Evolutionary conservation across 2,329 filamentous ascomycete species (phyloP), one percentile per base, ranked within the genome.

Genomic region (Neodidymelliopsis sp.): DNA sequence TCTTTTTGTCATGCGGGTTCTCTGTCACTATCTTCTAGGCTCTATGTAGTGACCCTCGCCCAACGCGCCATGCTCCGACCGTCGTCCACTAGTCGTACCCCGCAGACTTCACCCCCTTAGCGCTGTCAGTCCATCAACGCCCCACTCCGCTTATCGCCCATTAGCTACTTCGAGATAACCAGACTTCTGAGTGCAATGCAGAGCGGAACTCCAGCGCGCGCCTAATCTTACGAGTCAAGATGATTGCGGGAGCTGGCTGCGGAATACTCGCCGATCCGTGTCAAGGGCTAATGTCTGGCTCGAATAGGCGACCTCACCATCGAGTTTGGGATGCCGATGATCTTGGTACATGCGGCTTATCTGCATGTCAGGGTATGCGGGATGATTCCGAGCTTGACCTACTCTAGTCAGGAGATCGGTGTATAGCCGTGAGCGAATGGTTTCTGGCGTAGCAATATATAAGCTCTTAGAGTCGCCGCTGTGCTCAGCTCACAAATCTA

Each of bases 31-130:
- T n/a, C n/a, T n/a, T n/a, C n/a, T n/a, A n/a, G n/a, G n/a, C n/a
- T n/a, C n/a, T n/a, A n/a, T n/a, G n/a, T n/a, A n/a, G n/a, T n/a
- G n/a, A n/a, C n/a, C n/a, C n/a, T n/a, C n/a, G n/a, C n/a, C n/a
- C n/a, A n/a, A n/a, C n/a, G n/a, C n/a, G n/a, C n/a, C n/a, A n/a
- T n/a, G n/a, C n/a, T n/a, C n/a, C n/a, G n/a, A n/a, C n/a, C n/a
- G n/a, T n/a, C n/a, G n/a, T n/a, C n/a, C n/a, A n/a, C 15, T 36
- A 49, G 31, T 23, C 31, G n/a, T 43, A 42, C 34, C 39, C 33
- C 46, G 39, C 38, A 43, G 7, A 28, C 7, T 6, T 11, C 18
- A 7, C 24, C 28, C 23, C 30, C n/a, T n/a, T 41, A 48, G 35
- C 13, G 23, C 19, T 15, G 6, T 30, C 37, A 33, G n/a, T n/a